phyloP scores from a whole-genome alignment of 1,139 yeast genomes.

The Petasospora rhodanensis region DNA sequence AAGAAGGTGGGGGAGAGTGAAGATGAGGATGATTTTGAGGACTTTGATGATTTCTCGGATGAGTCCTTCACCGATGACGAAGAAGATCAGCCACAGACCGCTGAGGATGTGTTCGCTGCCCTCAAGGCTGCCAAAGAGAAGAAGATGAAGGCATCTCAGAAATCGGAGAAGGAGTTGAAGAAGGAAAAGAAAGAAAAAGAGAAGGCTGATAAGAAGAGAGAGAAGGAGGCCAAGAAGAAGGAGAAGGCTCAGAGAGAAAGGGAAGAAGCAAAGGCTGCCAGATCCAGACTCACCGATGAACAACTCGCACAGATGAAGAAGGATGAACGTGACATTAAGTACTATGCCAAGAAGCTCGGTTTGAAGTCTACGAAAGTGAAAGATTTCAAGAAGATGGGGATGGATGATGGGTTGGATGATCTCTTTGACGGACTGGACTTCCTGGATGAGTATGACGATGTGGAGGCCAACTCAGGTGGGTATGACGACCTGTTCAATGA shows the following conservation, averaged over 20 bases:
- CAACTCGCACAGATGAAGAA: conserved; percentile 44
- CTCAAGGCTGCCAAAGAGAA: conserved; percentile 40
- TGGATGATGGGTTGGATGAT: conserved; percentile 69
- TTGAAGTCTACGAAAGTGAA: conserved; percentile 51
- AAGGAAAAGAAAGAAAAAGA: too few species aligned
- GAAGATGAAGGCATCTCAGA: conserved; percentile 31
- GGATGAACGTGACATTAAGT: conserved; percentile 77
- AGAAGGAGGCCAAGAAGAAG: conserved; percentile 5
- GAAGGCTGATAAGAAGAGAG: conserved; percentile 4
- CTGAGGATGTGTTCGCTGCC: conserved; percentile 39
- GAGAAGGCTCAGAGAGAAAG: conserved; percentile 5
- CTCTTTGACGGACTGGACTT: conserved; percentile 74
- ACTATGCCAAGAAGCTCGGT: conserved; percentile 80
- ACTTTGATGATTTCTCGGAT: conserved; percentile 19
- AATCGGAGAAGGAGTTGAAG: too few species aligned
- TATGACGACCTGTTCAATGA: background rate
- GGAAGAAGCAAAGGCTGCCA: conserved; percentile 2
- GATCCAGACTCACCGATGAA: conserved; percentile 30
- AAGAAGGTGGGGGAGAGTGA: too few species aligned
- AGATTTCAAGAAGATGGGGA: conserved; percentile 34
- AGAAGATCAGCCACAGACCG: conserved; percentile 24
- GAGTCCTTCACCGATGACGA: conserved; percentile 20
- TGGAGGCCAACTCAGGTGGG: background rate
- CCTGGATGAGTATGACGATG: conserved; percentile 39
- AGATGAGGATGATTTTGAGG: conserved; percentile 7